A percentile compares a stretch with the other conserved stretches of the same genome.
Conservation (phyloP, 768 basidiomycete species). For the Lactifluus pinguis region DNA sequence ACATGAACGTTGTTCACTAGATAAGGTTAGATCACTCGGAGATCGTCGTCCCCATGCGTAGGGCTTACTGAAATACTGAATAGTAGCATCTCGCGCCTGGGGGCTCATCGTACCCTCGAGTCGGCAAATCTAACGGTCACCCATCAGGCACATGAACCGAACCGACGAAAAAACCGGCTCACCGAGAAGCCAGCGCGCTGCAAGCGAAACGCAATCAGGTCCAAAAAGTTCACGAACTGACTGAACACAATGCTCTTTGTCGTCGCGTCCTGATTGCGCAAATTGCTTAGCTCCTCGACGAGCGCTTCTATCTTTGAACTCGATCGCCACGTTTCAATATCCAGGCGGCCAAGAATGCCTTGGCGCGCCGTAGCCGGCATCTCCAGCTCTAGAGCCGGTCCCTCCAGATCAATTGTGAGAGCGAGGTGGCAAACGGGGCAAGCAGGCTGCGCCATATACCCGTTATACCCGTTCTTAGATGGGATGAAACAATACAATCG, state of each 20-base stretch:
- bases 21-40: neutral
- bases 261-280: conserved; percentile 76
- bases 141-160: conserved; percentile 5
- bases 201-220: conserved; percentile 86
- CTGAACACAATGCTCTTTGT: conserved; percentile 97
- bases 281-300: conserved; percentile 83
- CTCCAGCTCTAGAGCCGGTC: conserved; percentile 79
- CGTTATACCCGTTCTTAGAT: neutral
- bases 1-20: conserved; percentile 87
- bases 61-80: conserved; percentile 81
- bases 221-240: conserved; percentile 89
- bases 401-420: conserved; percentile 93
- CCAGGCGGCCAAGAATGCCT: conserved; percentile 86
- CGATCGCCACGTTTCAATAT: conserved; percentile 85
- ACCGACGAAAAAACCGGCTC: conserved; percentile 21
- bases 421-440: conserved; percentile 94
- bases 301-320: conserved; percentile 98
- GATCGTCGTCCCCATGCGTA: conserved; percentile 3
- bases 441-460: conserved; percentile 46
- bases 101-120: conserved; percentile 97
- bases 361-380: conserved; percentile 54
- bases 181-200: conserved; percentile 90
- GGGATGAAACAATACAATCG: neutral
- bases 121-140: conserved; percentile 62
- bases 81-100: conserved; percentile 88